Percentiles rank a stretch among this genome's conserved stretches.
phyloP scores from a whole-genome alignment of 352 stramenopile species.

The Phytophthora uliginosa region DNA sequence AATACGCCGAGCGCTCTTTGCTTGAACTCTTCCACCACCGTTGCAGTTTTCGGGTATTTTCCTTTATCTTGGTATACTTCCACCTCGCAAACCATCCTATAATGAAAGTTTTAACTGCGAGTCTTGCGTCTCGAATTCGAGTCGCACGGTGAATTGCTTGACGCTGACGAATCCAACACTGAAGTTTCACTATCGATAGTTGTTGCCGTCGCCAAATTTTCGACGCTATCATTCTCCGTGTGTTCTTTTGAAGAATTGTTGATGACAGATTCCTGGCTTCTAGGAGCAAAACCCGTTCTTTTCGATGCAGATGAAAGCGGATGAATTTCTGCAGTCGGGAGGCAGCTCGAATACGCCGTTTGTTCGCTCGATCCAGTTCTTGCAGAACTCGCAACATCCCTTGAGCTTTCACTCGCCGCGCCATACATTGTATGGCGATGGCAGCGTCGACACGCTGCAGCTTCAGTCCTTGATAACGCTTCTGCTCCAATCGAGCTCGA shows the following conservation, averaged over 20 bases:
- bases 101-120: constrained; percentile 25
- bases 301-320: constrained; percentile 46
- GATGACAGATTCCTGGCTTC: constrained; percentile 53
- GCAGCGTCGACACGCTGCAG: constrained; percentile 51
- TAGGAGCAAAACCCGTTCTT: constrained; percentile 42
- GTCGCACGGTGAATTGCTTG: constrained; percentile 14
- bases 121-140: constrained; percentile 20
- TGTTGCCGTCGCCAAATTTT: constrained; percentile 23
- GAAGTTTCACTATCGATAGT: constrained; percentile 29
- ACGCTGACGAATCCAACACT: constrained; percentile 49
- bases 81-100: constrained; percentile 28
- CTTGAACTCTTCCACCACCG: constrained; percentile 55
- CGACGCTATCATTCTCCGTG: constrained; percentile 36
- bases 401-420: constrained; percentile 25
- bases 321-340: constrained; percentile 52
- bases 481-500: constrained; percentile 64
- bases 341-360: constrained; percentile 17
- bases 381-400: constrained; percentile 27
- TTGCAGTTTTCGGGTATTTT: constrained; percentile 36
- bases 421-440: constrained; percentile 53
- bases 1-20: constrained; percentile 24
- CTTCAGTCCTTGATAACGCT: constrained; percentile 67
- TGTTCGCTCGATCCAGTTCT: constrained; percentile 15
- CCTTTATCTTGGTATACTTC: constrained; percentile 24
- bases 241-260: constrained; percentile 60